These are phyloP conservation scores for Aaosphaeria arxii DNA, from an alignment of 2,329 filamentous ascomycete species.

Conservation along the genomic window DNA sequence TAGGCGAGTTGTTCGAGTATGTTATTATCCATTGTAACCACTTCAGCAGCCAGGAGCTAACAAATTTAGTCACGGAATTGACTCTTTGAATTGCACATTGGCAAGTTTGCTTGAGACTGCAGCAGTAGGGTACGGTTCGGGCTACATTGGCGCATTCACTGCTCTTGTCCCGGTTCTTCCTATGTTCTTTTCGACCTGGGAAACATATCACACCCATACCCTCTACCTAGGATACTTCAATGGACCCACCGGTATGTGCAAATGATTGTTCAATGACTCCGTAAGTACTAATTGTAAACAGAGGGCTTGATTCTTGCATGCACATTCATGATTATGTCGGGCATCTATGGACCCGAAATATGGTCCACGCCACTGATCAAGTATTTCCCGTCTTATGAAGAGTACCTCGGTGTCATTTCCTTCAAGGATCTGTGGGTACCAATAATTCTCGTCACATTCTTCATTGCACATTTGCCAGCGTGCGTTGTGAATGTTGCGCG, in stretches of 20 bases:
- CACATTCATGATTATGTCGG: conserved; percentile 79
- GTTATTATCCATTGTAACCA: conserved; percentile 22
- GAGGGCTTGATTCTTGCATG: conserved; percentile 91
- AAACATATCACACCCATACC: conserved; percentile 98
- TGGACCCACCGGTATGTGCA: conserved; percentile 66
- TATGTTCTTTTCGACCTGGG: conserved; percentile 99
- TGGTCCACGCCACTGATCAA: conserved; percentile 76
- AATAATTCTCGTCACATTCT: conserved; percentile 45
- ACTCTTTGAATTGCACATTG: conserved; percentile 94
- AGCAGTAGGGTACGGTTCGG: conserved; percentile 86
- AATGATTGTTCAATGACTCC: not conserved
- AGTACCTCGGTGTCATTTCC: conserved; percentile 68
- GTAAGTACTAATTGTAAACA: conserved; percentile 11
- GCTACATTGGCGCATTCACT: conserved; percentile 83
- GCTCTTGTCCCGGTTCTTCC: conserved; percentile 86
- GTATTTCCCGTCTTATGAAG: conserved; percentile 34
- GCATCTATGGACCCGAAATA: conserved; percentile 81
- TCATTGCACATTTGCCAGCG: conserved; percentile 71
- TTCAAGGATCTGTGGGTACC: conserved; percentile 86
- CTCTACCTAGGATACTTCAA: conserved; percentile 96
- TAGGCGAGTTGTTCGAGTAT: conserved; percentile 92
- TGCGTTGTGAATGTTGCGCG: conserved; percentile 83
- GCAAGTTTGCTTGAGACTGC: conserved; percentile 87
- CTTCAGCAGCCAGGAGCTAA: not conserved
- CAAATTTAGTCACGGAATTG: conserved; percentile 74